Evolutionary conservation across 768 basidiomycete species (phyloP), one percentile per base, ranked within the genome.

Genomic region (Lentinus brumalis): DNA sequence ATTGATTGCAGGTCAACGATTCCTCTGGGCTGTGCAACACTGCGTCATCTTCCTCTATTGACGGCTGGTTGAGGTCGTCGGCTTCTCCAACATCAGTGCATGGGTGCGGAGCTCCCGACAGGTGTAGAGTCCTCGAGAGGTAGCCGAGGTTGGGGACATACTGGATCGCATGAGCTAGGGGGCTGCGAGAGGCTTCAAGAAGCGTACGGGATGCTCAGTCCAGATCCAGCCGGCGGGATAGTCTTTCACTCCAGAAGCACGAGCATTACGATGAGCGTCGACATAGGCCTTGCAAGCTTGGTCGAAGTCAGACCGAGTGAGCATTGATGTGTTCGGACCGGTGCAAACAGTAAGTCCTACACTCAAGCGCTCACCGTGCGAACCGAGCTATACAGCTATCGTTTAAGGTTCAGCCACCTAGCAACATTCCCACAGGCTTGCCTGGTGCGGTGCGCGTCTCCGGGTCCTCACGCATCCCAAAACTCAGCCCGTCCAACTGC

Each of bases 351-450:
- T 3, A 35, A 35, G 35, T 35, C 35, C 35, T 7, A 35, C 35
- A 35, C 6, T 56, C 42, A 42, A 7, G 40, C 50, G 39, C 51
- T 58, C 57, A 68, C 71, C 77, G 78, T 85, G 84, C 50, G 80
- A 84, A 79, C 12, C 21, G 58, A 66, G 72, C 3, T 82, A 70
- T 79, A 77, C 74, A 87, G 85, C 73, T 81, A 44, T 49, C 60
- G 52, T 78, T 72, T 79, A 87, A 84, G 78, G 86, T 85, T 88
- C 81, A 70, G 86, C 86, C 86, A 86, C 85, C 79, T 12, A 1
- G 12, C 9, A 5, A 42, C 26, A 52, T 65, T 69, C 68, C 67
- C 70, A 59, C 51, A 65, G 47, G 41, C 59, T 31, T 56, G 53
- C 45, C 50, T 55, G 54, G 51, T 47, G 15, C 56, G 44, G 56